phyloP scores from a whole-genome alignment of 2,329 filamentous ascomycete species.

The Colletotrichum somersetense region DNA sequence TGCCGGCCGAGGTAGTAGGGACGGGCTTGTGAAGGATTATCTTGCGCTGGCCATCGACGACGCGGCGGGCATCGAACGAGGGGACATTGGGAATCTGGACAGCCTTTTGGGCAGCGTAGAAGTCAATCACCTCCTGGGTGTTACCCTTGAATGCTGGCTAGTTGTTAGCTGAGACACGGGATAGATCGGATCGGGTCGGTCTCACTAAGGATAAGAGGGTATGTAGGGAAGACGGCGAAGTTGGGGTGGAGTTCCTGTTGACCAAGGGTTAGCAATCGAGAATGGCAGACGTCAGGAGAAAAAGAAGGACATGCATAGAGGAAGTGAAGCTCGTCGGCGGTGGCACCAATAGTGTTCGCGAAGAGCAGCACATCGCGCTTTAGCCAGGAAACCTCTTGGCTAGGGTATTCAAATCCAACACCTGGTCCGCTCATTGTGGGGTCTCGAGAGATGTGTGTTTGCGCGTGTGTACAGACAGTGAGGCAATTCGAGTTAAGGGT shows the following conservation, averaged over 20 bases:
- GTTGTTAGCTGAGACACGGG: slow-evolving; percentile 27
- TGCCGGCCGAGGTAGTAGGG: slow-evolving; percentile 77
- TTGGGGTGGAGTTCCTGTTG: slow-evolving; percentile 85
- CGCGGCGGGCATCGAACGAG: slow-evolving; percentile 78
- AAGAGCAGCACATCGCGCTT: slow-evolving; percentile 92
- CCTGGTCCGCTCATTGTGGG: slow-evolving; percentile 58
- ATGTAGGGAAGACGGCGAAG: slow-evolving; percentile 91
- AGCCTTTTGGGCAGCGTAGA: slow-evolving; percentile 78
- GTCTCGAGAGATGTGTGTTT: not conserved
- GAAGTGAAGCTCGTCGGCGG: slow-evolving; percentile 89
- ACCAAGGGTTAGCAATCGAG: slow-evolving; percentile 1
- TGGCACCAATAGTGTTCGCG: slow-evolving; percentile 88
- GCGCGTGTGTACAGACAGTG: not conserved
- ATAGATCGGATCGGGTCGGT: slow-evolving; percentile 45
- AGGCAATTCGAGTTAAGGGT: not conserved
- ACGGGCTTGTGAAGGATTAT: slow-evolving; percentile 83
- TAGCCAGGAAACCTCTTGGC: slow-evolving; percentile 82
- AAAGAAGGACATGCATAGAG: slow-evolving; percentile 76
- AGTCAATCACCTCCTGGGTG: slow-evolving; percentile 83
- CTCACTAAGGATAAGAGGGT: slow-evolving; percentile 81
- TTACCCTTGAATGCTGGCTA: slow-evolving; percentile 79
- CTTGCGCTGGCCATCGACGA: slow-evolving; percentile 87
- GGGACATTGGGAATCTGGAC: slow-evolving; percentile 81
- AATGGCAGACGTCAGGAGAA: not conserved
- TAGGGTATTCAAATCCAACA: slow-evolving; percentile 84